A percentile compares a stretch with the other conserved stretches of the same genome.
Conservation (phyloP, 2,329 filamentous ascomycete genomes). For the Aplosporella prunicola region DNA sequence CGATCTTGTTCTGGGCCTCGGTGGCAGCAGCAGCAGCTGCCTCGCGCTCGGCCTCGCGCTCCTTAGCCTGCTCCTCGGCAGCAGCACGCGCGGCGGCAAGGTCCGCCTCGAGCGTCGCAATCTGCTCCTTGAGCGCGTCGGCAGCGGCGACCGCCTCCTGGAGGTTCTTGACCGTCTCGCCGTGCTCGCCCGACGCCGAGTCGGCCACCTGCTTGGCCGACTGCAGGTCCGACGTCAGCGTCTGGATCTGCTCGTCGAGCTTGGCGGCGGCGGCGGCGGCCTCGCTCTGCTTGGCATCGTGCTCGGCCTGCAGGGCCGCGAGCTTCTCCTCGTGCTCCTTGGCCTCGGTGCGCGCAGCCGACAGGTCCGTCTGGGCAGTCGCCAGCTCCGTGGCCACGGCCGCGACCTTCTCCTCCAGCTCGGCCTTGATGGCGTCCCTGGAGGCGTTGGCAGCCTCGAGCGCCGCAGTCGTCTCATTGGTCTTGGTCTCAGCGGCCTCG, state of each 20-base stretch:
- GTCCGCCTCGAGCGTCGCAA: conserved; percentile 5
- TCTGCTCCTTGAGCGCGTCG: conserved; percentile 5
- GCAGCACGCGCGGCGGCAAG: conserved; percentile 2
- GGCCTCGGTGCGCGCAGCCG: conserved; percentile 3
- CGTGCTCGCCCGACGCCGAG: background rate
- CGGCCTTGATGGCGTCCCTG: conserved; percentile 10
- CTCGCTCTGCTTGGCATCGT: conserved; percentile 5
- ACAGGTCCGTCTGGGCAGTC: conserved; percentile 7
- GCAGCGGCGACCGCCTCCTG: conserved; percentile 5
- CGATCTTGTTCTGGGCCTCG: conserved; percentile 6
- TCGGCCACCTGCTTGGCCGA: conserved; percentile 14
- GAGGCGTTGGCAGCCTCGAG: conserved; percentile 6
- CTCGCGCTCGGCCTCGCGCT: conserved; percentile 7
- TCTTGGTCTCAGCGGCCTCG: conserved; percentile 6
- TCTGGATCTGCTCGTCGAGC: conserved; percentile 22
- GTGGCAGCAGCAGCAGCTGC: background rate
- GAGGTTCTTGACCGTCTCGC: conserved; percentile 4
- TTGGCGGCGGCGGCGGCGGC: conserved; percentile 7
- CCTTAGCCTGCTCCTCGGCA: conserved; percentile 4
- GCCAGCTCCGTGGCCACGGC: conserved; percentile 9
- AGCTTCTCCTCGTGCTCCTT: conserved; percentile 19
- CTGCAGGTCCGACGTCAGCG: conserved; percentile 20
- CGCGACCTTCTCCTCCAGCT: conserved; percentile 10
- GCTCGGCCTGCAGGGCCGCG: conserved; percentile 9
- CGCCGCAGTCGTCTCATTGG: conserved; percentile 3